A percentile compares a stretch with the other conserved stretches of the same genome.
phyloP scores from a whole-genome alignment of 495 filamentous ascomycete species.

The Aspergillus heteromorphus region DNA sequence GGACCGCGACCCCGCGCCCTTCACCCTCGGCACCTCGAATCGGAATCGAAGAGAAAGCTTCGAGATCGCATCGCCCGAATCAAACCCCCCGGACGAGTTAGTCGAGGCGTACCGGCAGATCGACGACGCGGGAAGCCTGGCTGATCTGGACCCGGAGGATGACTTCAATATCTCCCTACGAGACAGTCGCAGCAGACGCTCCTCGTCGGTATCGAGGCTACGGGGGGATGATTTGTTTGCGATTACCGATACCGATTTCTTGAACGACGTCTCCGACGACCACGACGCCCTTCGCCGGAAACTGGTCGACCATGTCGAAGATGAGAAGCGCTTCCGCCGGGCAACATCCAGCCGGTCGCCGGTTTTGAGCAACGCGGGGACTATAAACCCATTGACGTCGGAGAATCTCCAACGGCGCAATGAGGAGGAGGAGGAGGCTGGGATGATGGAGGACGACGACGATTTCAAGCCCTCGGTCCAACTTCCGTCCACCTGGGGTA shows the following conservation, averaged over 20 bases:
- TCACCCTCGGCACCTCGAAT: constrained; percentile 7
- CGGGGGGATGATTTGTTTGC: constrained; percentile 16
- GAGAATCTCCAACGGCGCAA: constrained; percentile 46
- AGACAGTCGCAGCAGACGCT: constrained; percentile 17
- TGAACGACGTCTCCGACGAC: constrained; percentile 27
- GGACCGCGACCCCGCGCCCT: constrained; percentile 16
- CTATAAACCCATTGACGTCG: constrained; percentile 31
- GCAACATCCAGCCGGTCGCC: constrained; percentile 40
- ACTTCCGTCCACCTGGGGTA: constrained; percentile 54
- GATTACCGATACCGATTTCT: constrained; percentile 22
- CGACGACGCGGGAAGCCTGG: constrained; percentile 37
- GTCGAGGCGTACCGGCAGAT: constrained; percentile 42
- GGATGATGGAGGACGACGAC: constrained; percentile 25
- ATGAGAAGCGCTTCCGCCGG: constrained; percentile 42
- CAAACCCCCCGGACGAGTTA: constrained; percentile 40
- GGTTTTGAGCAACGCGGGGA: constrained; percentile 42
- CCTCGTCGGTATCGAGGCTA: constrained; percentile 22
- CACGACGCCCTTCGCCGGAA: constrained; percentile 28
- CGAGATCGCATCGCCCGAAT: constrained; percentile 18
- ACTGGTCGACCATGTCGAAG: constrained; percentile 34
- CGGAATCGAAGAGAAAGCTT: constrained; percentile 12
- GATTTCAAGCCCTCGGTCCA: constrained; percentile 47
- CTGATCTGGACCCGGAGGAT: constrained; percentile 28
- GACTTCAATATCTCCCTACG: constrained; percentile 20
- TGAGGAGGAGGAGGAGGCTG: constrained; percentile 17